Percentiles rank a stretch among this genome's conserved stretches.
phyloP scores from a whole-genome alignment of 495 filamentous ascomycete species.

The Gamarada debralockiae region DNA sequence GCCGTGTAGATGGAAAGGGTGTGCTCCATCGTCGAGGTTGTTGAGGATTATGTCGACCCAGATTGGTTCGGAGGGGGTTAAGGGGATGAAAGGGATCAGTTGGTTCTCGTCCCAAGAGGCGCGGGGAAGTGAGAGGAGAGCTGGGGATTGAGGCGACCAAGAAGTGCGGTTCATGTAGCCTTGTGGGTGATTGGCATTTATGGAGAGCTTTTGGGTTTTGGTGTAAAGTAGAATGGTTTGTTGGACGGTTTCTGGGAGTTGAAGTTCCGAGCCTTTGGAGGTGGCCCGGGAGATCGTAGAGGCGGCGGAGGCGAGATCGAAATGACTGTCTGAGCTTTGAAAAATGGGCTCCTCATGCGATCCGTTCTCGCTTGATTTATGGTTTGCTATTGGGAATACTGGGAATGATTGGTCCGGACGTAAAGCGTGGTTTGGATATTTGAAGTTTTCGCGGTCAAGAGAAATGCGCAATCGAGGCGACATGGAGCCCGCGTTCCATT shows the following conservation, averaged over 20 bases:
- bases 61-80: not conserved
- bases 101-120: slow-evolving; percentile 40
- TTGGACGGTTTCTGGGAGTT: slow-evolving; percentile 28
- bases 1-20: slow-evolving; percentile 60
- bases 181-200: slow-evolving; percentile 36
- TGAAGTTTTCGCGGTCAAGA: slow-evolving; percentile 44
- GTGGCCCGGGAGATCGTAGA: not conserved
- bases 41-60: slow-evolving; percentile 75
- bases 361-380: not conserved
- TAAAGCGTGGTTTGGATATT: slow-evolving; percentile 42
- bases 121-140: slow-evolving; percentile 24
- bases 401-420: slow-evolving; percentile 38
- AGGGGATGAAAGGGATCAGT: slow-evolving; percentile 22
- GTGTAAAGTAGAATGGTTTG: slow-evolving; percentile 46
- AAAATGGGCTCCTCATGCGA: not conserved
- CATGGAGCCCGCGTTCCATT: slow-evolving; percentile 5
- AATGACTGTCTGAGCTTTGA: not conserved
- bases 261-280: slow-evolving; percentile 20
- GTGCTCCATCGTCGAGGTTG: slow-evolving; percentile 63
- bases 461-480: slow-evolving; percentile 22
- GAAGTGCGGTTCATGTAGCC: slow-evolving; percentile 47
- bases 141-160: slow-evolving; percentile 34
- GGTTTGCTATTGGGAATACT: slow-evolving; percentile 12
- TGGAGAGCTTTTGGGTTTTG: slow-evolving; percentile 40
- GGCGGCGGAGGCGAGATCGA: slow-evolving; percentile 1